Conservation (phyloP, 257 asterid species). For the Primulina huaijiensis region DNA sequence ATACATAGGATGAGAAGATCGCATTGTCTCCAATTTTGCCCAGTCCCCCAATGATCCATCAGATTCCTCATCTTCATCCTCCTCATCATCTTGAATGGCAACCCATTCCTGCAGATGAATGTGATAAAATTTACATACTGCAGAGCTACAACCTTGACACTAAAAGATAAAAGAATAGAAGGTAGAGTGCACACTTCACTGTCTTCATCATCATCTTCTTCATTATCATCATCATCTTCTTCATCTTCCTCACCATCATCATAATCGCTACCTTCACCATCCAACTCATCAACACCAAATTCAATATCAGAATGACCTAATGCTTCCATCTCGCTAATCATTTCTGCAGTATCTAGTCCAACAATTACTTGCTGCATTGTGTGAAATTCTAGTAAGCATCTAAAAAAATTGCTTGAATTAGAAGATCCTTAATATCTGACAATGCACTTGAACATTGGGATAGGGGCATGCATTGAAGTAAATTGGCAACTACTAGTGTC, state of each 20-base stretch:
- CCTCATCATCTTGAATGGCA: conserved; percentile 67
- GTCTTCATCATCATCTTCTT: conserved; percentile 42
- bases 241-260: conserved; percentile 67
- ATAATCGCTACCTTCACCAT: conserved; percentile 62
- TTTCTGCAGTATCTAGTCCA: conserved; percentile 85
- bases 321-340: conserved; percentile 75
- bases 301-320: conserved; percentile 66
- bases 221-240: conserved; percentile 51
- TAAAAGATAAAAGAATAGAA: conserved; percentile 16
- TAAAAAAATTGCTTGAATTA: conserved; percentile 5
- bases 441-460: conserved; percentile 21
- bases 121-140: conserved; percentile 25
- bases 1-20: conserved; percentile 92
- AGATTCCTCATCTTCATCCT: conserved; percentile 66
- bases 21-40: conserved; percentile 96
- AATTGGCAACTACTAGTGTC: background rate
- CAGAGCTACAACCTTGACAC: conserved; percentile 17
- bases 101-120: conserved; percentile 79
- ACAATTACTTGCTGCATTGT: conserved; percentile 86
- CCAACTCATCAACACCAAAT: conserved; percentile 65
- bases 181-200: conserved; percentile 41
- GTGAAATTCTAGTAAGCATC: conserved; percentile 35
- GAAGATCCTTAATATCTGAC: background rate
- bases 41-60: conserved; percentile 89
- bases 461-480: conserved; percentile 9